Base-by-base conservation (phyloP, 83 land plant genomes). In the Picea mariana region DNA sequence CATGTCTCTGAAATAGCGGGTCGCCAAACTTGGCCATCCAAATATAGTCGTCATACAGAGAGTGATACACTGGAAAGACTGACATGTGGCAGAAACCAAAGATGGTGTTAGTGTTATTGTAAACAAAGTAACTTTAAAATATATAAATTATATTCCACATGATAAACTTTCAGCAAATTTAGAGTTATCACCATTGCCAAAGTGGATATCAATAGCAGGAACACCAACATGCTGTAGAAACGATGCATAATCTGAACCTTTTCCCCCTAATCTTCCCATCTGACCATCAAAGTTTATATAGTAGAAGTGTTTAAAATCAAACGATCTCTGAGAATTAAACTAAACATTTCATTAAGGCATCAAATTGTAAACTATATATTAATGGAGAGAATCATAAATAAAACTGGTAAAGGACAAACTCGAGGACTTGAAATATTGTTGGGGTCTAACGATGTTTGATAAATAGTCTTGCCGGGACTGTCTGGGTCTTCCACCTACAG, bases 1-100 rank as follows among this genome's bases (percentile, higher is more conserved):
- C 90, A 85, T 91, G 91, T 60, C 98, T 89, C 2, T 87, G 91
- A 76, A 95, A 95, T 82, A 86, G 26, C 3, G 98, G 98, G 67
- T 95, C 98, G 7, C 98, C 95, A 87, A 88, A 93, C 72, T 84
- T 90, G 68, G 75, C 62, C 93, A 95, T 91, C 98, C 98, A 95
- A 7, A 83, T 21, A 62, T 80, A 95, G 78, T 89, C 91, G 82
- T 95, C 98, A 85, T 91, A 95, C 82, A 91, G 31, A 58, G 95
- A 88, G 67, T 95, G 98, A 78, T 95, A 95, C 16, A 95, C 94
- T 34, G 98, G 94, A 87, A 88, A 95, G 44, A 80, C 98, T 93
- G 5, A 5, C 15, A 17, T 61, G 18, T 17, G 18, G 62, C 62
- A 15, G 18, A 61, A 61, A 61, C 62, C 18, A 61, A 9, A 61